Evolutionary conservation across 805 yeast genomes (phyloP), one percentile per base, ranked within the genome.

Genomic region (Kuraishia cidri): DNA sequence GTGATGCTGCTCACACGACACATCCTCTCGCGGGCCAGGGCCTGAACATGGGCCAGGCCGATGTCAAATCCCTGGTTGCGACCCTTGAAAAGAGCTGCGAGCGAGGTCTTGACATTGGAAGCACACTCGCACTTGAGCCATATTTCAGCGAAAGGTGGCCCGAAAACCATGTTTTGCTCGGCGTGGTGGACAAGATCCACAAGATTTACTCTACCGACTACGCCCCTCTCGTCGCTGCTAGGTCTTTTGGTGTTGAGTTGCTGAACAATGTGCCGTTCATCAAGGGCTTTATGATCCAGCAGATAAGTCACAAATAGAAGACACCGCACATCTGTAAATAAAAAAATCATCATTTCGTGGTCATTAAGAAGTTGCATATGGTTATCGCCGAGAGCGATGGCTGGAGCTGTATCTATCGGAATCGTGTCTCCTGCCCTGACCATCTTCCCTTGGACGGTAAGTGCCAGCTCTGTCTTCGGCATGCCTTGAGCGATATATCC

Each of bases 21-120:
- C 97, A 92, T 53, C 98, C 98, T 3, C 65, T 92, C 38, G 97
- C 97, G 4, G 98, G 98, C 7, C 98, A 92, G 58, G 98, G 98
- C 17, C 69, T 92, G 36, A 92, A 92, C 55, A 87, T 90, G 95
- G 98, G 98, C 14, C 97, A 88, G 54, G 79, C 81, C 18, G 98
- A 92, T 52, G 96, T 85, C 2, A 76, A 78, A 37, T 62, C 78
- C 2, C 63, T 92, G 20, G 75, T 79, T 1, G 60, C 51, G 2
- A 83, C 90, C 0, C 48, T 92, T 18, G 94, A 84, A 42, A 61
- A 40, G 7, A 94, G 94, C 1, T 59, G 72, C 2, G 62, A 63
- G 26, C 64, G 95, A 29, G 98, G 98, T 0, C 65, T 83, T 37
- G 98, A 92, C 47, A 79, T 90, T 33, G 98, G 98, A 3, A 69